Base-by-base conservation (phyloP, 2,329 filamentous ascomycete genomes). In the Paracoccidioides brasiliensis region DNA sequence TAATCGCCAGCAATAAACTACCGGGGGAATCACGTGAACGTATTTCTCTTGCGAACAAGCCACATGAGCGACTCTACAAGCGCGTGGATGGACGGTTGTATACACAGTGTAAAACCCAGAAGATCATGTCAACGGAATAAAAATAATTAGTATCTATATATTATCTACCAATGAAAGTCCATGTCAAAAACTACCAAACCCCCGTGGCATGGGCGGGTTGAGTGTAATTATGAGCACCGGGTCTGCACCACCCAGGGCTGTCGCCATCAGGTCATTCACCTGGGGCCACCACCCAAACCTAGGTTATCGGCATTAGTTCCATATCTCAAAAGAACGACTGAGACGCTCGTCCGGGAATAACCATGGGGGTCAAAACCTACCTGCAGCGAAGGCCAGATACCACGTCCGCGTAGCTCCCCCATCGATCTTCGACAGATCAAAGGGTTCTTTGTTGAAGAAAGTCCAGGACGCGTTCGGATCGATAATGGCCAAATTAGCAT, bases 341-440 rank as follows among this genome's bases (percentile, higher is more conserved):
- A 12, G 30, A 2, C 3, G 14, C 28, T 32, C 22, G n/a, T 32
- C 5, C 3, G 41, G 7, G 22, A 32, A 8, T 5, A 33, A 56
- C 22, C 42, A 35, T n/a, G 30, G 32, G 8, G 32, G 32, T 52
- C 32, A 40, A 5, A 53, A 67, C 67, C 64, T 67, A 83, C 86
- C 85, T 61, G 88, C 89, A 63, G 84, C 77, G 70, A 83, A 88
- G 43, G 85, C 84, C 71, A 94, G 71, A 73, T 90, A 94, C 89
- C 89, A 95, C 33, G 88, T 91, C 70, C 83, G 74, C 64, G 83
- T 86, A 2, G 88, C 88, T 14, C 93, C 91, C 0, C 87, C 88
- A 71, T 96, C 74, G 55, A 76, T 69, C 80, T 81, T 88, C 44
- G 71, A 70, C 40, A 78, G 75, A 64, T 90, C 78, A 64, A 93